Evolutionary conservation across 2,329 filamentous ascomycete genomes (phyloP).

Genomic region (Biscogniauxia marginata): DNA sequence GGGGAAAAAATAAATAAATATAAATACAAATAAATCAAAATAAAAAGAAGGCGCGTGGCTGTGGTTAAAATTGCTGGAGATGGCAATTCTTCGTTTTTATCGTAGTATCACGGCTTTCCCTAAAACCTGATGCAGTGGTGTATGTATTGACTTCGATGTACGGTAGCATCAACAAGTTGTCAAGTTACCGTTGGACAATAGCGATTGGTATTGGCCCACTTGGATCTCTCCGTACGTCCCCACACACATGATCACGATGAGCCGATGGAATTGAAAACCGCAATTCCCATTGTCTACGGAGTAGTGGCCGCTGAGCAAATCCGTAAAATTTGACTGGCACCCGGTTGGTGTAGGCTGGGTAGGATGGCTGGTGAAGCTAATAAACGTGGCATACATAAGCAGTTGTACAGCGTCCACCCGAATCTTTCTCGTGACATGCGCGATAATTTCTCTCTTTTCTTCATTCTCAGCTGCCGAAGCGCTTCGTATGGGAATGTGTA

Average conservation of each 20-base stretch:
- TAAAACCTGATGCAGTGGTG: not conserved
- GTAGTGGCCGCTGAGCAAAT: not conserved
- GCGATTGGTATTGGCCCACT: slow-evolving; percentile 11
- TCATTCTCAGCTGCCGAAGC: slow-evolving; percentile 11
- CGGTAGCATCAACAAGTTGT: slow-evolving; percentile 13
- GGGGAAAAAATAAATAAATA: no score
- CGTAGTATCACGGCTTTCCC: not conserved
- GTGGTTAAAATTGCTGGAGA: no score
- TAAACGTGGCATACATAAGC: not conserved
- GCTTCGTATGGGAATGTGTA: slow-evolving; percentile 7
- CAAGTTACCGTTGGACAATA: slow-evolving; percentile 11
- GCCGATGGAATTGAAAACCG: slow-evolving; percentile 10
- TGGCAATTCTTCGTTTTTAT: no score
- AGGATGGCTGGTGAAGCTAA: not conserved
- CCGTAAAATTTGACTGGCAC: not conserved
- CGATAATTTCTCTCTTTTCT: slow-evolving; percentile 14
- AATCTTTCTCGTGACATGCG: slow-evolving; percentile 19
- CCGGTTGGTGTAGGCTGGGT: not conserved
- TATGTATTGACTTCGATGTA: not conserved
- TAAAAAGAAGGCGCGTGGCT: no score
- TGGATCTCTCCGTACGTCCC: slow-evolving; percentile 11
- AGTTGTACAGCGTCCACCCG: slow-evolving; percentile 11
- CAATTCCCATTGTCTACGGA: slow-evolving; percentile 12
- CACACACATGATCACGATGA: not conserved
- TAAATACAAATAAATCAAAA: no score